Conservation (phyloP, 441 rosid genomes). For the Cnidoscolus chayamansa region DNA sequence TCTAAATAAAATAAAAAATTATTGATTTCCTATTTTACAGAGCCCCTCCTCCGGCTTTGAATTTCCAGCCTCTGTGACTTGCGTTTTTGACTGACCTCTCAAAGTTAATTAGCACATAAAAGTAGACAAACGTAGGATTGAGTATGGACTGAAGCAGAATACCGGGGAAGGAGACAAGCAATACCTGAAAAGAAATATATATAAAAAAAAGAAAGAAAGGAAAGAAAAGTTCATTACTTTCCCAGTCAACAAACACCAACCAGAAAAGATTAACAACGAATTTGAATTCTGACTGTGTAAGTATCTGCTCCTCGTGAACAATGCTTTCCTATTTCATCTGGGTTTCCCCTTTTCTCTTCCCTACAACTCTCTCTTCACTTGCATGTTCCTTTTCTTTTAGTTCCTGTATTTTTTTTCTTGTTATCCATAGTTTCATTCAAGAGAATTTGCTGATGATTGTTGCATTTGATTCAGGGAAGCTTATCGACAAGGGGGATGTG, state of each 20-base stretch:
- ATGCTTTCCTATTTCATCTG: not conserved
- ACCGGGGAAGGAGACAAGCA: not conserved
- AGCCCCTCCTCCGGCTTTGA: not conserved
- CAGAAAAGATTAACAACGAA: slow-evolving; percentile 14
- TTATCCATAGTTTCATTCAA: not conserved
- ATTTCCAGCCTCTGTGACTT: not conserved
- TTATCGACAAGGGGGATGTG: slow-evolving; percentile 3
- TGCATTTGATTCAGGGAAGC: slow-evolving; percentile 13
- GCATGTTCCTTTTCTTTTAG: slow-evolving; percentile 12
- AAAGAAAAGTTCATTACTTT: not conserved
- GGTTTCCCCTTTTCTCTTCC: not conserved
- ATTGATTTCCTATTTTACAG: too few species aligned
- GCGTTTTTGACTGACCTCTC: not conserved
- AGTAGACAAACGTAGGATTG: not conserved
- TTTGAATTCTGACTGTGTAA: slow-evolving; percentile 20
- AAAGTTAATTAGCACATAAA: not conserved
- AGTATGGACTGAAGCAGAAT: not conserved
- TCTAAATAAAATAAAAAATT: not conserved
- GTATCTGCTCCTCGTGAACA: slow-evolving; percentile 5
- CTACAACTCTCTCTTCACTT: slow-evolving; percentile 12
- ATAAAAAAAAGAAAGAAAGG: not conserved
- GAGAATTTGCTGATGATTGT: slow-evolving; percentile 16
- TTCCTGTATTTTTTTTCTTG: slow-evolving; percentile 6
- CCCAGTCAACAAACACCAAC: slow-evolving; percentile 39
- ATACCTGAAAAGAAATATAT: not conserved